Evolutionary conservation across 139 green algal species (phyloP), one percentile per base, ranked within the genome.

Genomic region (Nannochloris sp.): DNA sequence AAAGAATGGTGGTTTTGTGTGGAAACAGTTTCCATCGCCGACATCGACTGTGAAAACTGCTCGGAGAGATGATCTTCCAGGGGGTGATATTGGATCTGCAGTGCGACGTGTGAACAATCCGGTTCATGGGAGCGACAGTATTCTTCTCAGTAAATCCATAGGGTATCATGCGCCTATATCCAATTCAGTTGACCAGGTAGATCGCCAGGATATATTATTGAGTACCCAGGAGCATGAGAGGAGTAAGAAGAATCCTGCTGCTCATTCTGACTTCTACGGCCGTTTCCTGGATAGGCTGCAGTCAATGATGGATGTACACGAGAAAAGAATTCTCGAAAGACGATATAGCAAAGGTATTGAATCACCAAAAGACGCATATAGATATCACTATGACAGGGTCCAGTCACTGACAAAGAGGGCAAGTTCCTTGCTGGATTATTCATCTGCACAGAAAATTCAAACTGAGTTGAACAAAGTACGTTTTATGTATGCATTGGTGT

Each of bases 401-500:
- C 33, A 40, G 49, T 28, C 25, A 28, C 26, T 51, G 1, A 58
- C 25, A 13, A 58, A 33, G 17, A 62, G 45, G 56, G n/a, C 17
- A 44, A 62, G 20, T 36, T 46, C 45, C 33, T 29, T 62, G 56
- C n/a, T 36, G n/a, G 20, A 62, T 23, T 62, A 44, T 44, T 62
- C 17, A 29, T 44, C 17, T 57, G 56, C n/a, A 44, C 43, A 29
- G 56, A 62, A 6, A 44, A 62, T 46, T 28, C 25, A 28, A 30
- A 58, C 11, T 30, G 49, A 58, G 49, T 46, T 62, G 56, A 49
- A 20, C 46, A 6, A 62, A 36, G 43, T 36, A 46, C n/a, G 20
- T 62, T 29, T 40, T 40, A 40, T 40, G 33, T 40, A 12, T 40
- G 33, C 33, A 40, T 40, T 40, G 33, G 9, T 12, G 12, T 6